These are phyloP conservation scores for Dovyalis caffra DNA, from an alignment of 345 rosid species.

Conservation along the genomic window DNA sequence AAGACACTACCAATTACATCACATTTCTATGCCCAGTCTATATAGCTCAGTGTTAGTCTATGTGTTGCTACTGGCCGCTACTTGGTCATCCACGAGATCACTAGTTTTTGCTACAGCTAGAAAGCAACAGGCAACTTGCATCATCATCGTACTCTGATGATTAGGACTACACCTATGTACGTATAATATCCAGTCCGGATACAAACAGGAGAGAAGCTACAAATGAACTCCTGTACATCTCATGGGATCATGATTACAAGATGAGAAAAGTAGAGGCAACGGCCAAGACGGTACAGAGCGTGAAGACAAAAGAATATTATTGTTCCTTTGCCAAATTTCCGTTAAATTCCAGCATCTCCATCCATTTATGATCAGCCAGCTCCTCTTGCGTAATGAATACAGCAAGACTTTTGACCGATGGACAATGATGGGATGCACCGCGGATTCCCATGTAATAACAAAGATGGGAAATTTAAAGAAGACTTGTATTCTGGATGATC, in stretches of 20 bases:
- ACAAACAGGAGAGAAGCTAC: no score
- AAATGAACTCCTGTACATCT: no score
- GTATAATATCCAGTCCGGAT: background rate
- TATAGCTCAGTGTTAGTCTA: no score
- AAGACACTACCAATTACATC: no score
- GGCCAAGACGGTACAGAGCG: no score
- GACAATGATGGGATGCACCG: background rate
- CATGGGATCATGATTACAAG: background rate
- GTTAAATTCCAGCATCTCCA: conserved; percentile 1
- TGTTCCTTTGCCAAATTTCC: conserved; percentile 3
- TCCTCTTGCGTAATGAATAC: background rate
- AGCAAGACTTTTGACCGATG: conserved; percentile 1
- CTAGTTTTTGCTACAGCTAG: background rate
- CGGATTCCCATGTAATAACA: background rate
- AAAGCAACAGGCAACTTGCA: background rate
- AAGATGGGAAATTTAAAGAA: no score
- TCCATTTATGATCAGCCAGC: background rate
- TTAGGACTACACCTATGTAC: background rate
- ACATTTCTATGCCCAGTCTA: no score
- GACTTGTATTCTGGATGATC: background rate
- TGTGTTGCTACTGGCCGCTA: no score
- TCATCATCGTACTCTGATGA: background rate
- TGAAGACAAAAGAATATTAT: conserved; percentile 1
- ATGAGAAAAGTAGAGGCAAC: background rate
- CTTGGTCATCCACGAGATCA: no score